Evolutionary conservation across 371 early-diverging fungal species (phyloP), one percentile per base, ranked within the genome.

Genomic region (Quaeritorhiza haematococci): DNA sequence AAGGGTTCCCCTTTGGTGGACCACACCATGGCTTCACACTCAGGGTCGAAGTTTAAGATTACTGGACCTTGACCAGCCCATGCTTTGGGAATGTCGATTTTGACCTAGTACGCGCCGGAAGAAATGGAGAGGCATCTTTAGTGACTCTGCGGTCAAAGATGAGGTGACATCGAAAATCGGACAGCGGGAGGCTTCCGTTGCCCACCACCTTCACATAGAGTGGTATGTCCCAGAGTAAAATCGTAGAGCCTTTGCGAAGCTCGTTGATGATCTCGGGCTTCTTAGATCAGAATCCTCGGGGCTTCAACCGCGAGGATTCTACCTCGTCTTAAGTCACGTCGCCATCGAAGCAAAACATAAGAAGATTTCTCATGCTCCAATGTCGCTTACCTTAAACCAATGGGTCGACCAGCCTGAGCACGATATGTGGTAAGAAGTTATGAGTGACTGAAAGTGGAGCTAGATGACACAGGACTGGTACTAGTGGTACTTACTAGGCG

Each of bases 1-100:
- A 94, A 70, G 2, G 92, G 89, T 47, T 76, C 64, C 1, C 98
- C 96, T 8, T 88, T 82, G 1, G 62, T 71, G 4, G 86, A 79
- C 91, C 92, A 98, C 2, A 98, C 71, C 78, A 96, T 71, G 8
- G 83, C 94, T 70, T 98, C 96, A 61, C 84, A 87, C 28, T 74
- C 76, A 49, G 93, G 80, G 64, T 98, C 89, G 80, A 92, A 95
- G 44, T 82, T 67, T 27, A 96, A 72, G 17, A 83, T 71, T 3
- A 93, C 91, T 38, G 72, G 56, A 24, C 72, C 76, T 42, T 89
- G 71, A 29, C 84, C 86, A 3, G 67, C 73, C 72, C 84, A 82
- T 33, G 72, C 70, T 3, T 72, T 55, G 6, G 93, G 94, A 4
- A 96, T 75, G 4, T 50, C 62, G 19, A 90, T 62, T 7, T 60